Percentiles rank a stretch among this genome's conserved stretches.
These are phyloP conservation scores for Coemansia sp. DNA, from an alignment of 192 early-diverging fungal species.

Conservation along the genomic window DNA sequence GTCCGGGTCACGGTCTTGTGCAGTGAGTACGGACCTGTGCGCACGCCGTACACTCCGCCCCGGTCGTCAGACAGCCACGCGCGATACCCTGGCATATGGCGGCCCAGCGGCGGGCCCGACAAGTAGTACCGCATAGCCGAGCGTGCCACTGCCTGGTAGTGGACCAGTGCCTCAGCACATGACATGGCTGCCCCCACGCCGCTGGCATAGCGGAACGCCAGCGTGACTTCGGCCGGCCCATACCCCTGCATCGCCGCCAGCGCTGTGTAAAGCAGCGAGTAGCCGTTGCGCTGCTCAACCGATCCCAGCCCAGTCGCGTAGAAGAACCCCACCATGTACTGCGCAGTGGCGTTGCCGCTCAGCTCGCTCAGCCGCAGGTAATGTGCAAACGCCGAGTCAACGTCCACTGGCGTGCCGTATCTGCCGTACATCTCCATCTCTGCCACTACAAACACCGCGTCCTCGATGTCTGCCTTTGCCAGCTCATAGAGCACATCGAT, in stretches of 20 bases:
- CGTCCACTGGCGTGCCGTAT: slow-evolving; percentile 59
- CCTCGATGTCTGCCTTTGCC: slow-evolving; percentile 5
- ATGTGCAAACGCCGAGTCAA: slow-evolving; percentile 60
- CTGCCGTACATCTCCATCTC: slow-evolving; percentile 73
- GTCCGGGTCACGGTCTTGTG: slow-evolving; percentile 50
- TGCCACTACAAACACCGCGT: slow-evolving; percentile 56
- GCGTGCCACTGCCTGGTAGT: slow-evolving; percentile 80
- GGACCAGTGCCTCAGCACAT: slow-evolving; percentile 72
- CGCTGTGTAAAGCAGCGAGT: slow-evolving; percentile 70
- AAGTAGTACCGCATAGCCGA: slow-evolving; percentile 67
- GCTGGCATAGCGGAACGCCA: slow-evolving; percentile 78
- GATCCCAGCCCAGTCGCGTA: slow-evolving; percentile 86
- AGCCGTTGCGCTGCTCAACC: slow-evolving; percentile 36
- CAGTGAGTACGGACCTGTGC: slow-evolving; percentile 57
- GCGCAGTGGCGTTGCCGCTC: slow-evolving; percentile 78
- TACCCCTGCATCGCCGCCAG: slow-evolving; percentile 80
- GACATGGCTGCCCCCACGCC: slow-evolving; percentile 80
- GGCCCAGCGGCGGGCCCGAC: slow-evolving; percentile 83
- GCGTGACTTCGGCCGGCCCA: slow-evolving; percentile 71
- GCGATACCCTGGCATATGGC: slow-evolving; percentile 63
- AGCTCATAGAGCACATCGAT: slow-evolving; percentile 9
- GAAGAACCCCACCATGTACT: slow-evolving; percentile 86
- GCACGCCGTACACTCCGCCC: slow-evolving; percentile 85
- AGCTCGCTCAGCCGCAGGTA: slow-evolving; percentile 61
- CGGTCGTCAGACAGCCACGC: slow-evolving; percentile 69